These are phyloP conservation scores for Pyrenophora graminea DNA, from an alignment of 2,329 filamentous ascomycete species.

Conservation along the genomic window DNA sequence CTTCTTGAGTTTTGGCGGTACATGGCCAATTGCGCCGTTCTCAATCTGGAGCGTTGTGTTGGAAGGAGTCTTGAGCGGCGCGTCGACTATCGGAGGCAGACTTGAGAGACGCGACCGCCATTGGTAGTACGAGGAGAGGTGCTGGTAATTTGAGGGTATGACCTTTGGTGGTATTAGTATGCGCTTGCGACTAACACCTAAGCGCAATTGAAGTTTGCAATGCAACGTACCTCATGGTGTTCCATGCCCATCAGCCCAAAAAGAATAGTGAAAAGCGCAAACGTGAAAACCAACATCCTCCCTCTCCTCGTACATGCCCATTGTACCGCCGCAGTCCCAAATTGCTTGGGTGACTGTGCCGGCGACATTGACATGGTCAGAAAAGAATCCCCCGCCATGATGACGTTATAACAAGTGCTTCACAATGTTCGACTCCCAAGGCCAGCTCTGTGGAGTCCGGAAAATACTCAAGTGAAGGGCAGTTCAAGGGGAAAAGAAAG, in stretches of 20 bases:
- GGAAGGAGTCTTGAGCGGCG: conserved; percentile 38
- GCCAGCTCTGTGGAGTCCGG: too few relatives aligned
- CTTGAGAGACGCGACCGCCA: conserved; percentile 37
- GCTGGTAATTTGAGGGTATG: conserved; percentile 32
- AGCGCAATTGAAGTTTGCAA: background rate
- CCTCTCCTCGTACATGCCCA: conserved; percentile 40
- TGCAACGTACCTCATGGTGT: conserved; percentile 21
- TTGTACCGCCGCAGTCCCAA: conserved; percentile 35
- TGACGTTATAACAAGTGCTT: background rate
- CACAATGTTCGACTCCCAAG: background rate
- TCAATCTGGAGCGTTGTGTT: conserved; percentile 43
- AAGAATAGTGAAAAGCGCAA: conserved; percentile 25
- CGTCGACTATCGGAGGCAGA: conserved; percentile 29
- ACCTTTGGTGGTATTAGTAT: conserved; percentile 19
- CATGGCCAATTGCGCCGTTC: conserved; percentile 33
- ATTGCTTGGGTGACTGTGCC: conserved; percentile 24
- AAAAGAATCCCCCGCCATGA: conserved; percentile 32
- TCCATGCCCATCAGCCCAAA: conserved; percentile 26
- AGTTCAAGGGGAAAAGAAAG: background rate
- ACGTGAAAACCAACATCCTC: conserved; percentile 28
- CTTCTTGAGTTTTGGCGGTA: conserved; percentile 39
- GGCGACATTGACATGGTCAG: conserved; percentile 34
- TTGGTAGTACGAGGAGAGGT: conserved; percentile 32
- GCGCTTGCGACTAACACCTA: background rate
- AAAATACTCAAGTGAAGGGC: too few relatives aligned